Evolutionary conservation across 2,329 filamentous ascomycete genomes (phyloP).

Genomic region (Colletotrichum sublineola): DNA sequence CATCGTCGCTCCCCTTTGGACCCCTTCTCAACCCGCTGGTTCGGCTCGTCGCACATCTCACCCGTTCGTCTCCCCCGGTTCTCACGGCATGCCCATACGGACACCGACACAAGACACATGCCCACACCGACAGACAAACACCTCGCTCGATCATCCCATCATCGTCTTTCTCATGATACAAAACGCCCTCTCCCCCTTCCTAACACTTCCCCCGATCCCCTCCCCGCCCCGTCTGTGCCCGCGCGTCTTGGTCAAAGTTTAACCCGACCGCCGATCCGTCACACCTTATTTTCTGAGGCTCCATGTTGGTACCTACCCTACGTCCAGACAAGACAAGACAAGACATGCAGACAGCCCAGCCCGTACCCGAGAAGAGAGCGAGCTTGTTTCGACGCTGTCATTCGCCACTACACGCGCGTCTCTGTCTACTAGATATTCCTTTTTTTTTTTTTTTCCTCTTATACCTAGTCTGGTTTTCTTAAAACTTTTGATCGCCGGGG

Average conservation of each 20-base stretch:
- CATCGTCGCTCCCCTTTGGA: too few species aligned
- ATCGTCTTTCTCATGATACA: background rate
- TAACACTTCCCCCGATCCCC: background rate
- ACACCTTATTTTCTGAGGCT: constrained; percentile 1
- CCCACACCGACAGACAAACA: too few species aligned
- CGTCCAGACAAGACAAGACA: background rate
- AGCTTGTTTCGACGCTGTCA: background rate
- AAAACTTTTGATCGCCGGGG: too few species aligned
- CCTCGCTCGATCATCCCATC: background rate
- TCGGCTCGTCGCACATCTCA: background rate
- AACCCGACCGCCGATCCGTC: constrained; percentile 37
- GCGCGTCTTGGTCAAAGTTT: constrained; percentile 20
- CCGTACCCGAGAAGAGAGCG: background rate
- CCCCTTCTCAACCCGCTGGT: background rate
- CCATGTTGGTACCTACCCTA: too few species aligned
- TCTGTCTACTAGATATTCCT: background rate
- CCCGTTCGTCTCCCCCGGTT: background rate
- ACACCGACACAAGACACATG: too few species aligned
- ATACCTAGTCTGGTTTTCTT: too few species aligned
- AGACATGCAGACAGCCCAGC: background rate
- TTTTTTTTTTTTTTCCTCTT: too few species aligned
- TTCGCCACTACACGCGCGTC: background rate
- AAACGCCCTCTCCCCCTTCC: background rate
- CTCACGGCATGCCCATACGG: background rate
- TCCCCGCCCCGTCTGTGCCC: background rate